Percentiles rank a stretch among this genome's conserved stretches.
Evolutionary conservation across 225 moss, liverwort and hornwort genomes (phyloP).

Genomic region (Physcomitrium patens): DNA sequence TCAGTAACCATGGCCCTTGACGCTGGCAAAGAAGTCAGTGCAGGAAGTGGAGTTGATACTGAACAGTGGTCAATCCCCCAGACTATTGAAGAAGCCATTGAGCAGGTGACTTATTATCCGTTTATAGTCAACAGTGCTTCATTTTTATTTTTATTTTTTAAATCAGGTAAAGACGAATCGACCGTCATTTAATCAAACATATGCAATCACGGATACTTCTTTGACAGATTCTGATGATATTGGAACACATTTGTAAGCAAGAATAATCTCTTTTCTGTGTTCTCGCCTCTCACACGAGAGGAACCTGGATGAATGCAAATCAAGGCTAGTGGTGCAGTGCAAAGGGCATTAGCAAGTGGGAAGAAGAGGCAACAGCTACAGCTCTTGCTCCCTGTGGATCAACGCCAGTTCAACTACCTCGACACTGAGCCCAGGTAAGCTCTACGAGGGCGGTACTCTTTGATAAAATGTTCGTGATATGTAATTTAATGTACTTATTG

Average conservation of each 20-base stretch:
- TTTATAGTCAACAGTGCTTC: not conserved
- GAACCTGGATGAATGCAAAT: conserved; percentile 25
- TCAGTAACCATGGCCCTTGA: conserved; percentile 40
- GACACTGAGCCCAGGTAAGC: conserved; percentile 92
- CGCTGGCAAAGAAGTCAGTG: conserved; percentile 35
- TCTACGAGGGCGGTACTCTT: not conserved
- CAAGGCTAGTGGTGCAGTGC: conserved; percentile 87
- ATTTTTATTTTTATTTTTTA: not conserved
- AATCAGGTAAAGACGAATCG: conserved; percentile 2
- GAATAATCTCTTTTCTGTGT: conserved; percentile 1
- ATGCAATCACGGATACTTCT: not conserved
- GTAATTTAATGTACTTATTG: not conserved
- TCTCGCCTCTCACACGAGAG: not conserved
- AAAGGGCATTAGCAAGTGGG: conserved; percentile 78
- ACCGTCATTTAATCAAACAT: not conserved
- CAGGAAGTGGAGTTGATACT: conserved; percentile 30
- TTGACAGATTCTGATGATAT: not conserved
- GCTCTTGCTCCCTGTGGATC: conserved; percentile 94
- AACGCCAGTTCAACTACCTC: conserved; percentile 97
- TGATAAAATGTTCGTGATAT: not conserved
- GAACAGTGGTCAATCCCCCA: conserved; percentile 55
- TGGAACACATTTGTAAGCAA: not conserved
- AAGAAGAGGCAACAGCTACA: conserved; percentile 75
- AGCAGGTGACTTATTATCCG: conserved; percentile 42
- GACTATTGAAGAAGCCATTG: conserved; percentile 58